Percentiles rank a stretch among this genome's conserved stretches.
Evolutionary conservation across 2,329 filamentous ascomycete genomes (phyloP).

Genomic region (Trichoderma gracile): DNA sequence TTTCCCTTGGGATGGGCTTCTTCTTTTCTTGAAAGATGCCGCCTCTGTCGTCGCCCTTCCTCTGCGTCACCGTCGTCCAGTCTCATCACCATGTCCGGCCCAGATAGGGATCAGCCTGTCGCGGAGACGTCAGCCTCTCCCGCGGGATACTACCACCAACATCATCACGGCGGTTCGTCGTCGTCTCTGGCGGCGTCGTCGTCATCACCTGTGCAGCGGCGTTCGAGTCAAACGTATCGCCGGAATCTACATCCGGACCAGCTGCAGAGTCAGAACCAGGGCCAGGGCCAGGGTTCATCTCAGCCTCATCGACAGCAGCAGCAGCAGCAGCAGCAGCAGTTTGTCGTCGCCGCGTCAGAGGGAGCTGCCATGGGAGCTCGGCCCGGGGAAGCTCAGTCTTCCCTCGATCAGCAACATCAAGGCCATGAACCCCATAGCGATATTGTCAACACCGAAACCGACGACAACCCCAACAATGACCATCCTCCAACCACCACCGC

Average conservation of each 20-base stretch:
- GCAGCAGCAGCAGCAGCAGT: too few relatives aligned
- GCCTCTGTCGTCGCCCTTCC: conserved; percentile 10
- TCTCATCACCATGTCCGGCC: conserved; percentile 26
- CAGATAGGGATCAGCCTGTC: conserved; percentile 22
- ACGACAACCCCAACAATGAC: conserved; percentile 23
- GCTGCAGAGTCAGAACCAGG: neutral
- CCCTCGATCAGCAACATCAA: neutral
- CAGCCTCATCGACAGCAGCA: too few relatives aligned
- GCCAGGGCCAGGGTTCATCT: neutral
- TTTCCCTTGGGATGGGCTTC: too few relatives aligned
- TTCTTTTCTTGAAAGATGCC: conserved; percentile 21
- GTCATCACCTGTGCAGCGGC: neutral
- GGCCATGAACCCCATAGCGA: neutral
- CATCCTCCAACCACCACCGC: conserved; percentile 1
- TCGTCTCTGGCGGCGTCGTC: conserved; percentile 4
- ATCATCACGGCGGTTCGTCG: too few relatives aligned
- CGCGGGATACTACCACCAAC: neutral
- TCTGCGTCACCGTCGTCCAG: conserved; percentile 18
- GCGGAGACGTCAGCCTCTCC: conserved; percentile 3
- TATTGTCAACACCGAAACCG: neutral
- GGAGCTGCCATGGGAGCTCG: conserved; percentile 15
- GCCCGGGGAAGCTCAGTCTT: neutral
- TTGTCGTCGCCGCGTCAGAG: neutral
- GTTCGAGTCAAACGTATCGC: neutral
- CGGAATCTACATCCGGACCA: too few relatives aligned